phyloP scores from a whole-genome alignment of 2,329 filamentous ascomycete genomes.

The Pestalotiopsis sp. region DNA sequence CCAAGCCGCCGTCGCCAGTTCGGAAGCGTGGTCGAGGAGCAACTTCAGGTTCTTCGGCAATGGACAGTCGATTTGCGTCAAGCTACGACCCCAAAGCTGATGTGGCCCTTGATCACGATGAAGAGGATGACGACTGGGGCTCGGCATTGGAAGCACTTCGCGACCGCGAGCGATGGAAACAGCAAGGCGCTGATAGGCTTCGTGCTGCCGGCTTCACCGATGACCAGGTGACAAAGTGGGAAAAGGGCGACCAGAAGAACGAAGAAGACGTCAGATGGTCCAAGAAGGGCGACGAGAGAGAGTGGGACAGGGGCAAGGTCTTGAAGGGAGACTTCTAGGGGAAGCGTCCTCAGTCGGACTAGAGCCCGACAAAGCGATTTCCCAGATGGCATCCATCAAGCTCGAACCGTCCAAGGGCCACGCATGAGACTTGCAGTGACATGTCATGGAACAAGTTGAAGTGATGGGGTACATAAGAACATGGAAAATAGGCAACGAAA shows the following conservation, averaged over 20 bases:
- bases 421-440: not conserved
- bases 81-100: conserved; percentile 62
- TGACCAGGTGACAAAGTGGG: conserved; percentile 72
- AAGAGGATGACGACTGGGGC: conserved; percentile 71
- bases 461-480: not conserved
- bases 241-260: conserved; percentile 60
- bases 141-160: conserved; percentile 75
- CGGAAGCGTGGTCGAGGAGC: conserved; percentile 72
- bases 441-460: not conserved
- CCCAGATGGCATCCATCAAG: not conserved
- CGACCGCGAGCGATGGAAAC: conserved; percentile 78
- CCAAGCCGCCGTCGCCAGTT: conserved; percentile 57
- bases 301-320: conserved; percentile 61
- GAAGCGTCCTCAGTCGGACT: not conserved
- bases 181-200: conserved; percentile 74
- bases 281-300: conserved; percentile 64
- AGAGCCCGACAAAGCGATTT: not conserved
- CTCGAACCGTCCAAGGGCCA: not conserved
- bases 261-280: conserved; percentile 74
- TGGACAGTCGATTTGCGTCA: conserved; percentile 79
- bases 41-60: conserved; percentile 61
- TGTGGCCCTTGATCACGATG: conserved; percentile 50
- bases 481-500: not conserved
- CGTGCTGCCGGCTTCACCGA: conserved; percentile 79
- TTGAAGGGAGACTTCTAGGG: conserved; percentile 10